Evolutionary conservation across 768 basidiomycete genomes (phyloP).

Genomic region (Mycena olivaceomarginata): DNA sequence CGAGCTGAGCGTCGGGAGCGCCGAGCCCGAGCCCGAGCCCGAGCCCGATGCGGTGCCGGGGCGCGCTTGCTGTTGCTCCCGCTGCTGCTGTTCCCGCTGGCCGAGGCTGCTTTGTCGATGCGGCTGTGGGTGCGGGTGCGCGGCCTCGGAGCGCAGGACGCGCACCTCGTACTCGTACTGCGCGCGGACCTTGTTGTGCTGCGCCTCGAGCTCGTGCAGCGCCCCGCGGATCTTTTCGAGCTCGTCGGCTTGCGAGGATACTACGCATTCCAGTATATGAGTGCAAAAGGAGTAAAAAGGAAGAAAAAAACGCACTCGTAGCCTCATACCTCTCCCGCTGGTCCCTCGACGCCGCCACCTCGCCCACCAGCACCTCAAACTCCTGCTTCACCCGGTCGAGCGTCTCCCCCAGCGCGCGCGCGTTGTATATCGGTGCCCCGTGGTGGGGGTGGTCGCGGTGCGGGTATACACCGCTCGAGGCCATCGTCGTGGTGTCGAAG

Average conservation of each 20-base stretch:
- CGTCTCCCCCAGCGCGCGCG: slow-evolving; percentile 37
- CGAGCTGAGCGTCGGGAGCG: slow-evolving; percentile 40
- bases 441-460: background rate
- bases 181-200: slow-evolving; percentile 34
- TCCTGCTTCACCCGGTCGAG: slow-evolving; percentile 43
- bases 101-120: slow-evolving; percentile 11
- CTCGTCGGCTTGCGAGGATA: slow-evolving; percentile 39
- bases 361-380: slow-evolving; percentile 38
- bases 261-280: background rate
- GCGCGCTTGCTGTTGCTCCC: too few relatives aligned
- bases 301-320: slow-evolving; percentile 34
- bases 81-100: slow-evolving; percentile 5
- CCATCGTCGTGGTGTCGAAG: slow-evolving; percentile 15
- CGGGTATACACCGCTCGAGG: slow-evolving; percentile 41
- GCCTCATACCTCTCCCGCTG: slow-evolving; percentile 42
- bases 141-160: slow-evolving; percentile 30
- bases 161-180: slow-evolving; percentile 41
- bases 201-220: slow-evolving; percentile 29
- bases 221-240: slow-evolving; percentile 39
- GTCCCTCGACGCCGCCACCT: slow-evolving; percentile 39
- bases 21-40: background rate
- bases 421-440: slow-evolving; percentile 22
- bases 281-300: too few relatives aligned
- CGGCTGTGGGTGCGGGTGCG: background rate
- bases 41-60: too few relatives aligned